phyloP scores from a whole-genome alignment of 2,329 filamentous ascomycete species.

The Venturia asperata region DNA sequence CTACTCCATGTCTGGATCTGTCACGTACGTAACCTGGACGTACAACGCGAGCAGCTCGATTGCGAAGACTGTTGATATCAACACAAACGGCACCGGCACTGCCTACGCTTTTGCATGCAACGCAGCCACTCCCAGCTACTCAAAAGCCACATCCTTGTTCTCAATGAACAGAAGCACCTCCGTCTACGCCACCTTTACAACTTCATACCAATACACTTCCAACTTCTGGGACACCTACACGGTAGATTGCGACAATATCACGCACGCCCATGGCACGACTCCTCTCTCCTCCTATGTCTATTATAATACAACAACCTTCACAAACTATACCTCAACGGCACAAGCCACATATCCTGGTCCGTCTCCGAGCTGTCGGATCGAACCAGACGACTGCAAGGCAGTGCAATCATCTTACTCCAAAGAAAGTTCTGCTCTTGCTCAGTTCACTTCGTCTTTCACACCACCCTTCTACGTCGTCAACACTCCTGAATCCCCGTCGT shows the following conservation, averaged over 20 bases:
- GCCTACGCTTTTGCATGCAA: constrained; percentile 15
- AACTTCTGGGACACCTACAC: constrained; percentile 10
- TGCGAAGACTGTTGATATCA: neutral
- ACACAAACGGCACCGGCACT: constrained; percentile 5
- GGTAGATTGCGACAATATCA: constrained; percentile 6
- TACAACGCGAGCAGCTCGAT: constrained; percentile 2
- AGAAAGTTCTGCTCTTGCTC: neutral
- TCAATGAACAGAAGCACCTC: neutral
- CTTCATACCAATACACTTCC: neutral
- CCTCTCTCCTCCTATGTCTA: constrained; percentile 6
- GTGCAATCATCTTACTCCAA: neutral
- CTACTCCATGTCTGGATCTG: neutral
- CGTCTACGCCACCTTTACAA: neutral
- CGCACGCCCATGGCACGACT: constrained; percentile 7
- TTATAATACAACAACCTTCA: constrained; percentile 7
- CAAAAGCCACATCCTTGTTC: neutral
- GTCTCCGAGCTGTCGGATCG: neutral
- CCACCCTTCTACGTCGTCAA: neutral
- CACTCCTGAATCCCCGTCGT: neutral
- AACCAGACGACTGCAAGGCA: constrained; percentile 12
- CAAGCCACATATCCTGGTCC: neutral
- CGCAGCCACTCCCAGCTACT: neutral
- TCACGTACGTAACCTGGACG: constrained; percentile 3
- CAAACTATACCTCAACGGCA: neutral
- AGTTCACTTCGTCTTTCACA: neutral